Evolutionary conservation across 2,329 filamentous ascomycete species (phyloP).

Genomic region (Apiospora malaysiana): DNA sequence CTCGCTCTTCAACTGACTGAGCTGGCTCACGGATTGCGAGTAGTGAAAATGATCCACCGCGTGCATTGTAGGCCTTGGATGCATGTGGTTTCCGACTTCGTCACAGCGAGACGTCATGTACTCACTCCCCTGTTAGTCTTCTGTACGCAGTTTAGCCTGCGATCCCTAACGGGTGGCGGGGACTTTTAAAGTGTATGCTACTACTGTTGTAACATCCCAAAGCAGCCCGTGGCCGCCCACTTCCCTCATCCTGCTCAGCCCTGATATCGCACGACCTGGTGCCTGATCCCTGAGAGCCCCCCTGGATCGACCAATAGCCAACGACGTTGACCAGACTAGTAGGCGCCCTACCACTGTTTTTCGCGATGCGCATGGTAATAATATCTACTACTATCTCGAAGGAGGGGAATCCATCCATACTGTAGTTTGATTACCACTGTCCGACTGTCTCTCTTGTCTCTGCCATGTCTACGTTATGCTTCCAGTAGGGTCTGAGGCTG

Average conservation of each 20-base stretch:
- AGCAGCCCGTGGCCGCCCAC: neutral
- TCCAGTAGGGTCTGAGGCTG: neutral
- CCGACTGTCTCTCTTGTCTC: neutral
- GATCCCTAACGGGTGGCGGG: conserved; percentile 2
- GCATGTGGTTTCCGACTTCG: neutral
- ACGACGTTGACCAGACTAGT: neutral
- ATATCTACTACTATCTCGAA: neutral
- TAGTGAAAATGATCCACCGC: neutral
- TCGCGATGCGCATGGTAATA: conserved; percentile 5
- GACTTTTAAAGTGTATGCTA: conserved; percentile 5
- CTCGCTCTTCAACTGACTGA: no score
- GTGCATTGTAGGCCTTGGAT: neutral
- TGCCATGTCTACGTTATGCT: neutral
- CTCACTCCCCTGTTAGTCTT: neutral
- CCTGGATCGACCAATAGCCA: neutral
- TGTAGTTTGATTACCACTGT: neutral
- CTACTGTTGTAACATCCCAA: no score
- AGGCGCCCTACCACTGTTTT: neutral
- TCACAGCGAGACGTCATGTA: conserved; percentile 9
- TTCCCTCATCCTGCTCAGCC: conserved; percentile 5
- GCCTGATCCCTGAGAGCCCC: conserved; percentile 15
- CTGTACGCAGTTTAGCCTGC: conserved; percentile 5
- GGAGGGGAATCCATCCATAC: neutral
- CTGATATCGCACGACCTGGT: conserved; percentile 12
- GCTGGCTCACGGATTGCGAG: neutral